phyloP scores from a whole-genome alignment of 257 asterid species.

The Nicotiana otophora region DNA sequence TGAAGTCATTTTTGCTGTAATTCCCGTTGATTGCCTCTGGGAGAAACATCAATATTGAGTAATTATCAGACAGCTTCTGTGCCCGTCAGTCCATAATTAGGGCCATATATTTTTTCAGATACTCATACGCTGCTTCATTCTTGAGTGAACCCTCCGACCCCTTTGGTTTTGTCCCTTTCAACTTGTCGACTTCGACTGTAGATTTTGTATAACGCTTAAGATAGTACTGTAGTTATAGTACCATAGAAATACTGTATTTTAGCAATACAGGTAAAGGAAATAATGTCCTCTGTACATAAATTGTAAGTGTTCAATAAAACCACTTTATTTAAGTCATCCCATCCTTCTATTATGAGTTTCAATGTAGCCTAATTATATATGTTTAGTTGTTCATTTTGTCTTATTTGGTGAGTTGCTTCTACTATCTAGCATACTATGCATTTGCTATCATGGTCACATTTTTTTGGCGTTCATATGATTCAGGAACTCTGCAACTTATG shows the following conservation, averaged over 20 bases:
- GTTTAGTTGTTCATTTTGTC: not conserved
- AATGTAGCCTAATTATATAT: not conserved
- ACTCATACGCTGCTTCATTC: slow-evolving; percentile 44
- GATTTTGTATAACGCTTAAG: slow-evolving; percentile 47
- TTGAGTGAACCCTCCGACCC: slow-evolving; percentile 33
- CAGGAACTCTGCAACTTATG: not conserved
- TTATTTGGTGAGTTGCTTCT: not conserved
- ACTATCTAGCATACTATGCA: not conserved
- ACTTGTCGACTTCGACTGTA: slow-evolving; percentile 60
- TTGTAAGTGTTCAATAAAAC: slow-evolving; percentile 50
- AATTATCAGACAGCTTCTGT: slow-evolving; percentile 36
- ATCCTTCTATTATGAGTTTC: not conserved
- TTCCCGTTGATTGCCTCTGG: slow-evolving; percentile 36
- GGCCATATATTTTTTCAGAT: slow-evolving; percentile 54
- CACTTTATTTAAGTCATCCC: slow-evolving; percentile 12
- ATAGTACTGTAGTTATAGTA: slow-evolving; percentile 44
- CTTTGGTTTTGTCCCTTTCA: slow-evolving; percentile 35
- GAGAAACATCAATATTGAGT: slow-evolving; percentile 22
- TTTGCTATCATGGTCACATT: not conserved
- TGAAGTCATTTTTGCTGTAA: slow-evolving; percentile 55
- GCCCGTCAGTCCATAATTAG: slow-evolving; percentile 32
- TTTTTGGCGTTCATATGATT: not conserved
- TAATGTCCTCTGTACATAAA: slow-evolving; percentile 71
- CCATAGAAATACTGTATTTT: slow-evolving; percentile 50
- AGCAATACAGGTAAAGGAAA: slow-evolving; percentile 55